These are phyloP conservation scores for Rhodotorula sp. DNA, from an alignment of 1,284 basidiomycete species.

Conservation along the genomic window DNA sequence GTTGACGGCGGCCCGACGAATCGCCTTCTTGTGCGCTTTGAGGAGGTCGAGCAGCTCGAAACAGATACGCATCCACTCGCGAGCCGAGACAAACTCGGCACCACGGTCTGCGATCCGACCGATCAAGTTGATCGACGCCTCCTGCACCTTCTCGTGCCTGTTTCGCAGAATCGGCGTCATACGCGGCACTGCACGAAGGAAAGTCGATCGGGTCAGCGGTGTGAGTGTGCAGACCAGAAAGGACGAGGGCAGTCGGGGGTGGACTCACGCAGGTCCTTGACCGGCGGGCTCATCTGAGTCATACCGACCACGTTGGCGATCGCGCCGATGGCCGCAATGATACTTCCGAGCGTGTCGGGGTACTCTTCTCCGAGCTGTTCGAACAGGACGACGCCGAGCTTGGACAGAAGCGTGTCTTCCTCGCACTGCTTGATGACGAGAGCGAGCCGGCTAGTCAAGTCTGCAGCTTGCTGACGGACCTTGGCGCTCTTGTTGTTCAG, in stretches of 20 bases:
- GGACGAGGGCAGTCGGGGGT: too few species aligned
- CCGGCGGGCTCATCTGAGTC: conserved; percentile 99
- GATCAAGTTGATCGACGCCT: conserved; percentile 98
- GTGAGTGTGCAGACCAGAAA: neutral
- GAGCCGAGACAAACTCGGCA: conserved; percentile 94
- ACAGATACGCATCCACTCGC: conserved; percentile 99
- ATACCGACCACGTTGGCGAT: conserved; percentile 99
- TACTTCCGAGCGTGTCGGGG: conserved; percentile 95
- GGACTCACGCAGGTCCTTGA: conserved; percentile 88
- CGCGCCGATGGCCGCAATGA: conserved; percentile 96
- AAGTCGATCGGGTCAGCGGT: conserved; percentile 1
- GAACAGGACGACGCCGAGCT: conserved; percentile 94
- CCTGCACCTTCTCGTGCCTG: conserved; percentile 98
- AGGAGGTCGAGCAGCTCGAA: conserved; percentile 96
- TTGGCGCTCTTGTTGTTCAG: conserved; percentile 99
- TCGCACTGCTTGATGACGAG: conserved; percentile 99
- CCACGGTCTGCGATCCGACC: conserved; percentile 99
- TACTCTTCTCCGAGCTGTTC: conserved; percentile 99
- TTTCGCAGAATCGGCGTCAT: conserved; percentile 99
- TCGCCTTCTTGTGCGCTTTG: conserved; percentile 99
- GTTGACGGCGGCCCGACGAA: conserved; percentile 97
- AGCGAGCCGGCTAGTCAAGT: conserved; percentile 89
- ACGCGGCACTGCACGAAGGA: conserved; percentile 70
- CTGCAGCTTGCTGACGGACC: conserved; percentile 97
- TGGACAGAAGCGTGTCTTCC: conserved; percentile 92